phyloP scores from a whole-genome alignment of 345 rosid genomes.

The Moricandia moricandioides region DNA sequence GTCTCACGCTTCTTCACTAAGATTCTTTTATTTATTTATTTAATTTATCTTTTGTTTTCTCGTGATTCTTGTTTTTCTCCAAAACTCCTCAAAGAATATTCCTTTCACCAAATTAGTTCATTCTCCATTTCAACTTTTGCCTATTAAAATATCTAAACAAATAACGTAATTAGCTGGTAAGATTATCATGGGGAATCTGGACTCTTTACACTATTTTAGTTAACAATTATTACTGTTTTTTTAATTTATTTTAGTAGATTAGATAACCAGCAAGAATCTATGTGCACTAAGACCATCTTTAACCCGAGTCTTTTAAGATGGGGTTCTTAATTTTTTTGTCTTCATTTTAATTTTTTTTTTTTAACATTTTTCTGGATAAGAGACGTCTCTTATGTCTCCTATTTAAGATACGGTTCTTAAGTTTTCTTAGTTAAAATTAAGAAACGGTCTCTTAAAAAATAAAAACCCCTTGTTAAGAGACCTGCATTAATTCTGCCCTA shows the following conservation, averaged over 20 bases:
- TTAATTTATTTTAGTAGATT: background rate
- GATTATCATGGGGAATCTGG: background rate
- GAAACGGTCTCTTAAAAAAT: too few species aligned
- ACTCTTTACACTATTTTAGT: background rate
- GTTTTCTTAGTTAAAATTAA: too few species aligned
- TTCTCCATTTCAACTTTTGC: background rate
- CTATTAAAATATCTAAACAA: background rate
- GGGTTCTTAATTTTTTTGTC: too few species aligned
- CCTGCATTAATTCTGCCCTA: too few species aligned
- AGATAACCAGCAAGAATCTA: background rate
- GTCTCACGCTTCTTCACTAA: constrained; percentile 22
- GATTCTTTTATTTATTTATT: constrained; percentile 9
- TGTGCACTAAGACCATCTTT: too few species aligned
- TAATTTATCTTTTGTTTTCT: background rate
- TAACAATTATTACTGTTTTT: background rate
- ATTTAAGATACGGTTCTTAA: too few species aligned
- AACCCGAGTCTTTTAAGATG: too few species aligned
- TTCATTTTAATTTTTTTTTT: too few species aligned
- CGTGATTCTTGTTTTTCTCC: constrained; percentile 20
- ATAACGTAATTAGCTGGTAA: background rate
- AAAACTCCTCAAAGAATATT: constrained; percentile 20
- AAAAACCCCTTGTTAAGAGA: too few species aligned
- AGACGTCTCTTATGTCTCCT: too few species aligned
- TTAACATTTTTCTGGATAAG: too few species aligned
- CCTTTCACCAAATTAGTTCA: constrained; percentile 16